Evolutionary conservation across 768 basidiomycete genomes (phyloP).

Genomic region (Boletales sp.): DNA sequence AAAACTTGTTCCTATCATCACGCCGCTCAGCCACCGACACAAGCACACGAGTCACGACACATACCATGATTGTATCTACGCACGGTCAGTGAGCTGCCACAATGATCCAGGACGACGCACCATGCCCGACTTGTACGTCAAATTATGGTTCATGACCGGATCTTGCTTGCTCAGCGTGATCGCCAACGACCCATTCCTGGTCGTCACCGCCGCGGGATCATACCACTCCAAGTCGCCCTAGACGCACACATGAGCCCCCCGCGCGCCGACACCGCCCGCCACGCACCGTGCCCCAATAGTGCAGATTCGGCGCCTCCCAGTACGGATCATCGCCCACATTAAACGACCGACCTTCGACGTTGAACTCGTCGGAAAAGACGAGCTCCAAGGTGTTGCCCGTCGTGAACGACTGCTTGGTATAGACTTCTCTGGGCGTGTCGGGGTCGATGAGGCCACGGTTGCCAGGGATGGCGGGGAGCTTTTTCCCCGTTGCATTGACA

Average conservation of each 20-base stretch:
- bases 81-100: conserved; percentile 23
- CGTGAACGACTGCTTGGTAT: conserved; percentile 40
- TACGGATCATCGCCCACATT: conserved; percentile 68
- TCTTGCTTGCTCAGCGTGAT: conserved; percentile 46
- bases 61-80: conserved; percentile 30
- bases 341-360: conserved; percentile 65
- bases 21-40: not conserved
- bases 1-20: conserved; percentile 58
- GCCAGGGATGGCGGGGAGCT: conserved; percentile 44
- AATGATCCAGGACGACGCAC: conserved; percentile 14
- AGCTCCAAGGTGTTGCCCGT: conserved; percentile 39
- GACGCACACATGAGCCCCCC: conserved; percentile 8
- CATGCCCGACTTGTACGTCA: conserved; percentile 45
- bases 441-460: conserved; percentile 50
- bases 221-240: conserved; percentile 54
- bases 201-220: conserved; percentile 50
- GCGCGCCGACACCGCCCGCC: no score
- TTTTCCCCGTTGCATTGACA: conserved; percentile 62
- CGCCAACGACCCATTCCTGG: conserved; percentile 46
- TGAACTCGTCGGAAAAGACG: conserved; percentile 84
- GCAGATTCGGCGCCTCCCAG: conserved; percentile 51
- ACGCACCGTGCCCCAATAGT: conserved; percentile 64
- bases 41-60: not conserved
- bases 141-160: conserved; percentile 40
- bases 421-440: conserved; percentile 47